Evolutionary conservation across 108 stramenopile genomes (phyloP).

Genomic region (Seminavis robusta): DNA sequence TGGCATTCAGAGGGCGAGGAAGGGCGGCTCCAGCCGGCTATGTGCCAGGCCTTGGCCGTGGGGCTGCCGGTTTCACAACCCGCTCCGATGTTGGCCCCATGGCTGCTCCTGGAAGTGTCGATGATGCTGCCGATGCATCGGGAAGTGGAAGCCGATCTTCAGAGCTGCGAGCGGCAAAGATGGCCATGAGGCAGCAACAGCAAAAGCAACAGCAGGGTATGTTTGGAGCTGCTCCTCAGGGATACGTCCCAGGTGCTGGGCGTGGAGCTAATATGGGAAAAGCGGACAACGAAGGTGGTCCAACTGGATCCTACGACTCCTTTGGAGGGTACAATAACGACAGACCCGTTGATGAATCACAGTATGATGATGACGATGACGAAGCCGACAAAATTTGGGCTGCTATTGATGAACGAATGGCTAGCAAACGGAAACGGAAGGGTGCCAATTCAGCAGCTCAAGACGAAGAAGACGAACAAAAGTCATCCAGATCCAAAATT

Average conservation of each 20-base stretch:
- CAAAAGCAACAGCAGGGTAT: slow-evolving; percentile 18
- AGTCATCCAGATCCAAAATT: slow-evolving; percentile 50
- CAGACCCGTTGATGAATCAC: slow-evolving; percentile 40
- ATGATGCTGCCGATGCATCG: slow-evolving; percentile 8
- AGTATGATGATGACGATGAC: slow-evolving; percentile 91
- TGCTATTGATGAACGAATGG: slow-evolving; percentile 95
- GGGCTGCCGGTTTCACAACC: slow-evolving; percentile 97
- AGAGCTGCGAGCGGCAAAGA: slow-evolving; percentile 32
- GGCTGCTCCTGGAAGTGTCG: slow-evolving; percentile 16
- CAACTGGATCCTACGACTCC: slow-evolving; percentile 13
- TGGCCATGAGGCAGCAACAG: slow-evolving; percentile 40
- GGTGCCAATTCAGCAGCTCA: background rate
- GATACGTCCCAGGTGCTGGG: slow-evolving; percentile 85
- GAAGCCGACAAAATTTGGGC: slow-evolving; percentile 96
- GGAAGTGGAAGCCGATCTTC: slow-evolving; percentile 17
- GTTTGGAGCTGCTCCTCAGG: slow-evolving; percentile 75
- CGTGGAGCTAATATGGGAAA: slow-evolving; percentile 41
- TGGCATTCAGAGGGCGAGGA: background rate
- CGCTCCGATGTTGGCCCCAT: slow-evolving; percentile 92
- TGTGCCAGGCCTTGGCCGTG: slow-evolving; percentile 94
- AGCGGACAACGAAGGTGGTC: slow-evolving; percentile 11
- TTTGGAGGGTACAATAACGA: slow-evolving; percentile 16
- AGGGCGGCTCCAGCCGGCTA: slow-evolving; percentile 73
- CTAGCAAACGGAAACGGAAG: slow-evolving; percentile 48
- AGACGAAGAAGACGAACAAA: slow-evolving; percentile 12